Evolutionary conservation across 768 basidiomycete genomes (phyloP).

Genomic region (Psilocybe subaeruginosa): DNA sequence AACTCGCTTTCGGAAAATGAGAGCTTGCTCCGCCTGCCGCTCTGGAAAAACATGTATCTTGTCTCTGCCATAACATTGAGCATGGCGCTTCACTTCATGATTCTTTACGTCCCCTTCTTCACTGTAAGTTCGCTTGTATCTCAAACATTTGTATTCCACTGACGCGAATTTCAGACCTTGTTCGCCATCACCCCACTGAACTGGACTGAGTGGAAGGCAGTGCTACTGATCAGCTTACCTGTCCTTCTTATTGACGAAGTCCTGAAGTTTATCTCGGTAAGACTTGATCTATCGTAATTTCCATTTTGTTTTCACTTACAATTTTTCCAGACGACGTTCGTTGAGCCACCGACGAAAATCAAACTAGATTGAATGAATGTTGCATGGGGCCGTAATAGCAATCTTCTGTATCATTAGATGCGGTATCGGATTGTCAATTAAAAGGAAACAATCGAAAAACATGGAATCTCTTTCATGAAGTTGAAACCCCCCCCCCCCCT

Average conservation of each 20-base stretch:
- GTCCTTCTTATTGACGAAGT: conserved; percentile 90
- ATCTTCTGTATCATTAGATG: background rate
- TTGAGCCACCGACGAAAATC: conserved; percentile 59
- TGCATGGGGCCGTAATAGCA: background rate
- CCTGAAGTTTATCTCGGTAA: conserved; percentile 81
- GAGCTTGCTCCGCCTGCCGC: conserved; percentile 81
- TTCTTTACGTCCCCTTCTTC: conserved; percentile 97
- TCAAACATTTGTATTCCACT: conserved; percentile 5
- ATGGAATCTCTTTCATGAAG: background rate
- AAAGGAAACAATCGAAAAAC: conserved; percentile 1
- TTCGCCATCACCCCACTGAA: conserved; percentile 95
- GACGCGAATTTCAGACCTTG: conserved; percentile 50
- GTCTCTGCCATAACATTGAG: conserved; percentile 88
- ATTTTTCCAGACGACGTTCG: conserved; percentile 47
- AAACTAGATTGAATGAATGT: conserved; percentile 47
- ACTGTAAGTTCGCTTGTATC: conserved; percentile 55
- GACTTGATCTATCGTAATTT: conserved; percentile 23
- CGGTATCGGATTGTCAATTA: background rate
- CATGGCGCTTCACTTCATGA: conserved; percentile 93
- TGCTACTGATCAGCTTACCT: conserved; percentile 84
- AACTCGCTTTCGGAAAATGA: conserved; percentile 99
- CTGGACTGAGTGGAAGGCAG: conserved; percentile 94
- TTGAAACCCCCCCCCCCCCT: too few species aligned
- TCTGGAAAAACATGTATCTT: conserved; percentile 95
- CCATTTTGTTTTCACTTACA: background rate